Evolutionary conservation across 306 rosid species (phyloP).

Genomic region (Dryas alaskensis): DNA sequence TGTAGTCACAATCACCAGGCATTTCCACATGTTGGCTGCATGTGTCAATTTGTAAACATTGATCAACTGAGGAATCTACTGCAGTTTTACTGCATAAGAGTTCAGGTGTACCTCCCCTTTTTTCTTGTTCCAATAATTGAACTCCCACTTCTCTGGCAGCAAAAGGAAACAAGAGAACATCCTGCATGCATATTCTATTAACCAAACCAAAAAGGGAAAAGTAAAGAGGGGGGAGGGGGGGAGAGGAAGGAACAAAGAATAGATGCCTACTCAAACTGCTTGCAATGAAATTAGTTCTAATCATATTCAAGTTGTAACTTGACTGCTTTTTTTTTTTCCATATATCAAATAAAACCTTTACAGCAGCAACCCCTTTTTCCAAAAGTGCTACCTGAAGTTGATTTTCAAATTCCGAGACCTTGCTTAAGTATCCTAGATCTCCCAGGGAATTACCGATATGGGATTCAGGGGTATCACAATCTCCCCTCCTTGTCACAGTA

Average conservation of each 20-base stretch:
- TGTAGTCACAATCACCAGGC: slow-evolving; percentile 25
- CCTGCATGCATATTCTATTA: slow-evolving; percentile 23
- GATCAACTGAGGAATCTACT: slow-evolving; percentile 19
- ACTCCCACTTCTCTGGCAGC: slow-evolving; percentile 20
- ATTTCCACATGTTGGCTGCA: slow-evolving; percentile 20
- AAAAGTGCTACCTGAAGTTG: no score
- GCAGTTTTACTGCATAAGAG: not conserved
- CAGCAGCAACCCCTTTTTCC: no score
- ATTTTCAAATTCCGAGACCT: no score
- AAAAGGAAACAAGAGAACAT: slow-evolving; percentile 15
- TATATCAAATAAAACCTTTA: no score
- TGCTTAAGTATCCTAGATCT: no score
- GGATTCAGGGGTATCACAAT: no score
- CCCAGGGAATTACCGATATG: no score
- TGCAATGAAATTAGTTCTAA: not conserved
- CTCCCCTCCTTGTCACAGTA: not conserved
- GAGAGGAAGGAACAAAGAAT: not conserved
- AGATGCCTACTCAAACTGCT: slow-evolving; percentile 1
- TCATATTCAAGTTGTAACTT: not conserved
- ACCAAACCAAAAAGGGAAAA: not conserved
- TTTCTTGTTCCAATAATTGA: slow-evolving; percentile 9
- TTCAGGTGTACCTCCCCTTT: slow-evolving; percentile 4
- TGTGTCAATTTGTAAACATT: slow-evolving; percentile 23
- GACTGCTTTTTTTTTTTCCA: not conserved
- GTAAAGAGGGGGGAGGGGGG: not conserved